Conservation (phyloP, 2,329 filamentous ascomycete genomes). For the Hypoxylon sp. region DNA sequence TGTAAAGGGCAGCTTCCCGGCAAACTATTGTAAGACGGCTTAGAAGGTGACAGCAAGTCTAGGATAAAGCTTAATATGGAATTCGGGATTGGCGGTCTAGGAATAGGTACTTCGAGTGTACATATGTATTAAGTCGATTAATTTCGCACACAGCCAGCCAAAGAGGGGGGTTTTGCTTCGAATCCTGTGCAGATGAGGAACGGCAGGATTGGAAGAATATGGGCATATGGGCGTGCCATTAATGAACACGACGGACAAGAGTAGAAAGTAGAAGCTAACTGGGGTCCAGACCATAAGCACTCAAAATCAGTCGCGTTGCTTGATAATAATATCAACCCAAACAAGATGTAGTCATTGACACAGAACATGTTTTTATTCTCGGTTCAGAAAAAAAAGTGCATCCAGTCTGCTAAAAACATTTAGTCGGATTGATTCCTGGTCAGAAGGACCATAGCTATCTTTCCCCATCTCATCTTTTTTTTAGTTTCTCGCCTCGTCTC, state of each 20-base stretch:
- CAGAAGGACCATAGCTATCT: not conserved
- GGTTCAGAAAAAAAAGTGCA: not conserved
- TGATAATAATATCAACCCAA: not conserved
- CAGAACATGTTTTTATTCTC: constrained; percentile 9
- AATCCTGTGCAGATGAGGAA: not conserved
- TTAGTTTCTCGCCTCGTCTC: not conserved
- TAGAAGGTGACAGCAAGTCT: constrained; percentile 40
- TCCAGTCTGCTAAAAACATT: constrained; percentile 29
- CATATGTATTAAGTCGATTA: constrained; percentile 6
- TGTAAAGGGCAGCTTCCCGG: constrained; percentile 79
- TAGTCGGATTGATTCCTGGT: constrained; percentile 1
- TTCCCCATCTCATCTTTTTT: not conserved
- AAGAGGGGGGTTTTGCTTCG: not conserved
- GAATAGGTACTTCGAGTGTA: not conserved
- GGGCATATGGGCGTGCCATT: constrained; percentile 6
- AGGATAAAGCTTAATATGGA: no score
- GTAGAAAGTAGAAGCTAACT: not conserved
- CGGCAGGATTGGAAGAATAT: constrained; percentile 6
- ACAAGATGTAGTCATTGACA: constrained; percentile 1
- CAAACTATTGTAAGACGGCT: constrained; percentile 78
- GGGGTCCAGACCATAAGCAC: not conserved
- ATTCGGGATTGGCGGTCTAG: not conserved
- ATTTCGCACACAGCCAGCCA: not conserved
- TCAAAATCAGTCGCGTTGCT: not conserved
- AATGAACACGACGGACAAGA: not conserved